Conservation (phyloP, 2,329 filamentous ascomycete species). For the Colletotrichum zoysiae region DNA sequence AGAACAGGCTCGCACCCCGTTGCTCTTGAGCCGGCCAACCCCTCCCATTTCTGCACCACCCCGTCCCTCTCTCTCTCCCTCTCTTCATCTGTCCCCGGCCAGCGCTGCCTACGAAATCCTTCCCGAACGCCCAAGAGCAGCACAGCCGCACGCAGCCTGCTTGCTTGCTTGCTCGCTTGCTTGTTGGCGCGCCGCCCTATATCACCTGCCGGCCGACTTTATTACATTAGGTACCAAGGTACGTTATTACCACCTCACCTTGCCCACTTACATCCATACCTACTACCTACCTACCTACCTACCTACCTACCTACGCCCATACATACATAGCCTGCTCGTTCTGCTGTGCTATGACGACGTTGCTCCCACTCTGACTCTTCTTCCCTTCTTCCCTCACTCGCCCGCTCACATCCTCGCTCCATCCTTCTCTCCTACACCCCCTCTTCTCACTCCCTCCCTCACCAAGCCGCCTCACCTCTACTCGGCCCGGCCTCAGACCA, state of each 20-base stretch:
- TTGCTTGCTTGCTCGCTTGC: conserved; percentile 19
- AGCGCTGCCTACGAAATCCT: conserved; percentile 8
- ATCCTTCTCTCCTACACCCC: conserved; percentile 18
- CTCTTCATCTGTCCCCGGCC: conserved; percentile 8
- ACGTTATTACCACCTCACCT: conserved; percentile 26
- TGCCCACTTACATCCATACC: conserved; percentile 10
- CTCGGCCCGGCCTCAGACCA: conserved; percentile 26
- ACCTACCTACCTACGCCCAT: not conserved
- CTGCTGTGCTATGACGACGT: conserved; percentile 42
- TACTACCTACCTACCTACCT: not conserved
- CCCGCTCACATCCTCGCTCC: not conserved
- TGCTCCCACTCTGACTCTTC: conserved; percentile 35
- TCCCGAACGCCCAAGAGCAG: conserved; percentile 25
- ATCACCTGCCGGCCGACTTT: conserved; percentile 37
- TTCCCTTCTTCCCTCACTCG: conserved; percentile 13
- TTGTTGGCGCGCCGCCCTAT: conserved; percentile 29
- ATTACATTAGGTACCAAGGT: conserved; percentile 27
- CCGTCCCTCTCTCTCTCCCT: not conserved
- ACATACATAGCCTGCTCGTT: conserved; percentile 29
- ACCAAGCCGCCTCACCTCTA: conserved; percentile 27
- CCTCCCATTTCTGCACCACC: conserved; percentile 30
- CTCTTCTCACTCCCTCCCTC: conserved; percentile 25
- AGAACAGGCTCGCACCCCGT: conserved; percentile 1
- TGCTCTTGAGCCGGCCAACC: conserved; percentile 31
- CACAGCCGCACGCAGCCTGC: conserved; percentile 31